Evolutionary conservation across 2,329 filamentous ascomycete genomes (phyloP).

Genomic region (Hypoxylon sp.): DNA sequence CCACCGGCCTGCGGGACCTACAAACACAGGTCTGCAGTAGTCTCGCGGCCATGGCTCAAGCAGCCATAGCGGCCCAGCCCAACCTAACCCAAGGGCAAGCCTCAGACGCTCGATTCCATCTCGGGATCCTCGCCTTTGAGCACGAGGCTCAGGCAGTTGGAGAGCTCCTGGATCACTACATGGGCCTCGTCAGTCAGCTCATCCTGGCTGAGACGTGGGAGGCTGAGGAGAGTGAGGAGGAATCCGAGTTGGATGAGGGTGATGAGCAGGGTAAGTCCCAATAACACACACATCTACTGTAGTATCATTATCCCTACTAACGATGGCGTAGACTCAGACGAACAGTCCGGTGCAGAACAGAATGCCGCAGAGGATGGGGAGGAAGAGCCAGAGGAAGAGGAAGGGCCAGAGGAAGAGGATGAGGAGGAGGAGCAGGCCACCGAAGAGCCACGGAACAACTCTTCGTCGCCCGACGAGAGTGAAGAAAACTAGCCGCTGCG

Average conservation of each 20-base stretch:
- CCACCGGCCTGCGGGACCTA: not conserved
- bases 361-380: not conserved
- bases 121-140: not conserved
- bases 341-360: not conserved
- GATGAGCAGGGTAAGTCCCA: not conserved
- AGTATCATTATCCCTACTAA: not conserved
- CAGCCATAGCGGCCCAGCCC: not conserved
- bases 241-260: not conserved
- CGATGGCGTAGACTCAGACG: not conserved
- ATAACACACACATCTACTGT: not conserved
- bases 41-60: not conserved
- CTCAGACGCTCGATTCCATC: not conserved
- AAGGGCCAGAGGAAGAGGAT: no score
- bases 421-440: not conserved
- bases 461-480: not conserved
- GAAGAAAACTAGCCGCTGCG: not conserved
- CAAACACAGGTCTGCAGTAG: not conserved
- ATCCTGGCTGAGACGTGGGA: not conserved
- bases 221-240: not conserved
- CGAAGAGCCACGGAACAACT: no score
- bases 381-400: no score
- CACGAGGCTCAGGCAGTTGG: not conserved
- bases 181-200: not conserved
- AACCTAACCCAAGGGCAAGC: not conserved
- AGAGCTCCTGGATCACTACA: not conserved